Evolutionary conservation across 352 stramenopile species (phyloP).

Genomic region (Elongisporangium anandrum): DNA sequence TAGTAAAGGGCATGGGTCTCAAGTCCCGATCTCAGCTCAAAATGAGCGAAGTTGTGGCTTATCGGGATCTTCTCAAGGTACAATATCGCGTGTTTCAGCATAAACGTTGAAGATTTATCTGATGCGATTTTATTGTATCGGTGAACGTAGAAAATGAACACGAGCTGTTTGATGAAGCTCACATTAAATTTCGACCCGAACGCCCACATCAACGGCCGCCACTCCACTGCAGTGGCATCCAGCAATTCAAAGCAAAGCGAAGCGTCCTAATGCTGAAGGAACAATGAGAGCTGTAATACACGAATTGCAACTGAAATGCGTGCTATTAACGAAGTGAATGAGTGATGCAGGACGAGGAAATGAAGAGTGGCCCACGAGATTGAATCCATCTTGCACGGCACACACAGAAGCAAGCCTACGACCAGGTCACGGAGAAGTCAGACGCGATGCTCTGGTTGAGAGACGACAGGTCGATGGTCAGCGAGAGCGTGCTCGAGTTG

Average conservation of each 20-base stretch:
- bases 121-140: background rate
- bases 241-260: background rate
- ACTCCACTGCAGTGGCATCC: background rate
- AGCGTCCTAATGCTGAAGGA: too few species aligned
- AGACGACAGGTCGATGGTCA: slow-evolving; percentile 21
- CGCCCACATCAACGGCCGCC: slow-evolving; percentile 47
- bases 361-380: too few species aligned
- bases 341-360: background rate
- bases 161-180: slow-evolving; percentile 69
- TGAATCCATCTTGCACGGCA: too few species aligned
- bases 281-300: background rate
- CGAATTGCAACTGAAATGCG: too few species aligned
- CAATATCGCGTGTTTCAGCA: background rate
- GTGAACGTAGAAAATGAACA: slow-evolving; percentile 67
- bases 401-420: background rate
- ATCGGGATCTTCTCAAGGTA: slow-evolving; percentile 52
- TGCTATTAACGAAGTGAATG: background rate
- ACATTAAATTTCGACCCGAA: slow-evolving; percentile 66
- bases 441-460: slow-evolving; percentile 18
- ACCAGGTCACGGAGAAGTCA: slow-evolving; percentile 23
- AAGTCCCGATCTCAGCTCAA: slow-evolving; percentile 36
- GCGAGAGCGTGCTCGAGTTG: slow-evolving; percentile 16
- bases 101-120: background rate
- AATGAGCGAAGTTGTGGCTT: slow-evolving; percentile 51
- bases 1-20: slow-evolving; percentile 37